Evolutionary conservation across 2,329 filamentous ascomycete genomes (phyloP).

Genomic region (Arthrobotrys sphaeroides): DNA sequence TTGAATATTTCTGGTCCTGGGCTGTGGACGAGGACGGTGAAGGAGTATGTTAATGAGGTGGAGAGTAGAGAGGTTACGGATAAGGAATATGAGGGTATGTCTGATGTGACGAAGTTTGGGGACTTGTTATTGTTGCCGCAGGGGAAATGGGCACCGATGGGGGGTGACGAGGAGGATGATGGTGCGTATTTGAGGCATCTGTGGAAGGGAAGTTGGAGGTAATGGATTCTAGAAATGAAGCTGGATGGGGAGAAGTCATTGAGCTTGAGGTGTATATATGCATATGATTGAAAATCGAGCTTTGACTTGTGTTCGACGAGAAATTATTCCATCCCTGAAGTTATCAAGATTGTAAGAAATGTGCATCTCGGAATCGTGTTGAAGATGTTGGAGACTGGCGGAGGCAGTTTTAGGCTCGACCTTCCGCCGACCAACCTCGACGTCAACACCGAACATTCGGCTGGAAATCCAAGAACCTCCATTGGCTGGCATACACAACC

Average conservation of each 20-base stretch:
- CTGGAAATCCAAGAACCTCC: conserved; percentile 42
- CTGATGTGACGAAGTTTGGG: conserved; percentile 4
- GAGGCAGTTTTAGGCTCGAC: conserved; percentile 29
- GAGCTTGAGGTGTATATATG: no score
- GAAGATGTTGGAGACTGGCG: conserved; percentile 7
- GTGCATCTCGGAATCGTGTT: neutral
- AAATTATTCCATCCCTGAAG: neutral
- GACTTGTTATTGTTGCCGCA: conserved; percentile 18
- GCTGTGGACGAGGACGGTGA: conserved; percentile 19
- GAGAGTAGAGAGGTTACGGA: conserved; percentile 3
- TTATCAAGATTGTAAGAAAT: no score
- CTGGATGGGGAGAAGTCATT: no score
- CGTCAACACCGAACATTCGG: conserved; percentile 42
- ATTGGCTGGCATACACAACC: conserved; percentile 38
- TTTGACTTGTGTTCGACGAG: no score
- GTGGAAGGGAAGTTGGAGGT: conserved; percentile 39
- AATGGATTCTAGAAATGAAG: neutral
- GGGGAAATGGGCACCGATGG: conserved; percentile 18
- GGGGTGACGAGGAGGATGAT: neutral
- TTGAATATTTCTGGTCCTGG: conserved; percentile 21
- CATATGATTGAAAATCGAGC: no score
- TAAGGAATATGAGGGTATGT: conserved; percentile 10
- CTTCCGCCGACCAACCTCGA: conserved; percentile 12
- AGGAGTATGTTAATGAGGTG: conserved; percentile 27
- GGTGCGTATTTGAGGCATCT: conserved; percentile 11